Evolutionary conservation across 108 stramenopile genomes (phyloP).

Genomic region (Skeletonema tropicum): DNA sequence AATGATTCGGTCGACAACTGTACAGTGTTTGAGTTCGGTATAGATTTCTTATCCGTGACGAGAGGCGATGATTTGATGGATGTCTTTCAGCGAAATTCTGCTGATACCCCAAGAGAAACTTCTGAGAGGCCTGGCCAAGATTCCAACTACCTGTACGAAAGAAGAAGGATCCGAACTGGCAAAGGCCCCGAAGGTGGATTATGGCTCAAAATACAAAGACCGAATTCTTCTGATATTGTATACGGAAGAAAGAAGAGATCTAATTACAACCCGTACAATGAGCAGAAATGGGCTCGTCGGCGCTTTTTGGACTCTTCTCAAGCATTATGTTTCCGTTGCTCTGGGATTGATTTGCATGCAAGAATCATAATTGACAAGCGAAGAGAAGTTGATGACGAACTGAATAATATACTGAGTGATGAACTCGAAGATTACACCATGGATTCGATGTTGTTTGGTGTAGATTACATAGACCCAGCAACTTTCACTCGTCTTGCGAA

Average conservation of each 20-base stretch:
- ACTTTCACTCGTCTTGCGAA: slow-evolving; percentile 45
- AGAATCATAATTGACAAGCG: slow-evolving; percentile 63
- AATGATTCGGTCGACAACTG: slow-evolving; percentile 44
- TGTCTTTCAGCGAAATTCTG: slow-evolving; percentile 48
- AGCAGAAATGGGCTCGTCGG: slow-evolving; percentile 60
- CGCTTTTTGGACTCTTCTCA: slow-evolving; percentile 48
- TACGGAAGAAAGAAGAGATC: not conserved
- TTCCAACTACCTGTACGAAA: slow-evolving; percentile 54
- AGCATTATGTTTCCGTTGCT: slow-evolving; percentile 64
- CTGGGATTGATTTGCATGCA: slow-evolving; percentile 75
- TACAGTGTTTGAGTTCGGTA: slow-evolving; percentile 65
- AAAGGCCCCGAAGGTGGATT: slow-evolving; percentile 77
- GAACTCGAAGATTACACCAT: slow-evolving; percentile 50
- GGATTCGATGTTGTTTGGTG: slow-evolving; percentile 74
- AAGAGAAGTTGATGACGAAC: slow-evolving; percentile 19
- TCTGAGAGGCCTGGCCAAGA: not conserved
- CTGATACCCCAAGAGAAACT: slow-evolving; percentile 8
- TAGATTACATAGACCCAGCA: slow-evolving; percentile 70
- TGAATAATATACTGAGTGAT: slow-evolving; percentile 9
- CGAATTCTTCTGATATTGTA: slow-evolving; percentile 15
- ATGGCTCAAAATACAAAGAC: slow-evolving; percentile 62
- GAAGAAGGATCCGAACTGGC: slow-evolving; percentile 76
- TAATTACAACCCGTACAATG: not conserved
- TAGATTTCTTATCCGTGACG: slow-evolving; percentile 77
- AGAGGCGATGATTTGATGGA: slow-evolving; percentile 73